Evolutionary conservation across 1,139 yeast genomes (phyloP), one percentile per base, ranked within the genome.

Genomic region (Pichia inconspicua): DNA sequence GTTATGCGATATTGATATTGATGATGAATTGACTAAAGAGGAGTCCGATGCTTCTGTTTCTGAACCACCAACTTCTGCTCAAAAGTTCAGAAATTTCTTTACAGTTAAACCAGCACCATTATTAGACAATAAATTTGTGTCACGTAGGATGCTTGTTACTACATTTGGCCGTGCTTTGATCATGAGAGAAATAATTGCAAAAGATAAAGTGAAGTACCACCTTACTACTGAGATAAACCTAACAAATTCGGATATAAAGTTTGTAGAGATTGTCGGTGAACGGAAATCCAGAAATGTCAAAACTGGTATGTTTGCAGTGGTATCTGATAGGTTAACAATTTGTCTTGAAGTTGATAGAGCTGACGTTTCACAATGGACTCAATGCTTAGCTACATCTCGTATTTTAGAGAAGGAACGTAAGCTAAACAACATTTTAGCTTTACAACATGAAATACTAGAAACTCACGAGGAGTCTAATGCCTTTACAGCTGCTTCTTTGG

Each of bases 301-400:
- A 10, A 66, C 73, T 0, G 80, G 80, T 0, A 56, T 74, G 8
- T 80, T 80, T 68, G 82, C 80, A 0, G 72, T 81, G 35, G 71
- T 71, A 49, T 76, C 83, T 0, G 61, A 62, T 36, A 64, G 62
- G 7, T 67, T 75, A 3, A 70, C 83, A 0, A 71, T 76, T 53
- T 70, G 73, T 3, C 77, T 78, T 64, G 84, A 80, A 57, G 82
- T 74, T n/a, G 80, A 77, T 43, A 76, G 73, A 52, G 66, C 60
- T 42, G 83, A 78, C 40, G 70, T 80, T 0, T 66, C 70, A 32
- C 62, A 66, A 17, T 81, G 86, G 86, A 79, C 85, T 0, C 76
- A 73, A 44, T 61, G 74, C 0, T 65, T 81, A 41, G 77, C 78
- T 5, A 74, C 68, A 52, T 62, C 82, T 0, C 74, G 80, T 55